Evolutionary conservation across 2,329 filamentous ascomycete species (phyloP).

Genomic region (Aureobasidium melanogenum): DNA sequence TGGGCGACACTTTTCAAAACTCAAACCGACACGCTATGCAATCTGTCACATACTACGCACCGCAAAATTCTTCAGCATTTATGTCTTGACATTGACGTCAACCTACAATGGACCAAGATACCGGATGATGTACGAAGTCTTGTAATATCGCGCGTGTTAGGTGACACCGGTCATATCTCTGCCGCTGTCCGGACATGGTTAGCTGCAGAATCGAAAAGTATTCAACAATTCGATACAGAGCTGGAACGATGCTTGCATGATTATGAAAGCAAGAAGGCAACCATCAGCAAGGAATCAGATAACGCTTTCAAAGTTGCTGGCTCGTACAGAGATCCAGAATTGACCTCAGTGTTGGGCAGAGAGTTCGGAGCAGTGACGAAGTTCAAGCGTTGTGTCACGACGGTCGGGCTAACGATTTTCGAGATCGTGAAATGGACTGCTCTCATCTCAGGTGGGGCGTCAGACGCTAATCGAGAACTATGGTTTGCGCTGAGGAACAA

Average conservation of each 20-base stretch:
- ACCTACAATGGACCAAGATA: slow-evolving; percentile 10
- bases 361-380: background rate
- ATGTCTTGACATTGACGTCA: slow-evolving; percentile 13
- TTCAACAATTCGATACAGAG: background rate
- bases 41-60: slow-evolving; percentile 9
- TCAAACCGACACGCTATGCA: background rate
- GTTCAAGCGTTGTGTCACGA: background rate
- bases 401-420: background rate
- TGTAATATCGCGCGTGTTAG: slow-evolving; percentile 13
- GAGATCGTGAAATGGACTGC: slow-evolving; percentile 13
- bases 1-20: background rate
- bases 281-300: background rate
- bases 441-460: slow-evolving; percentile 13
- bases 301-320: background rate
- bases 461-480: slow-evolving; percentile 13
- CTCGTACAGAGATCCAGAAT: background rate
- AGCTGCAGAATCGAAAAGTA: background rate
- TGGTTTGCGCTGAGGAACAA: slow-evolving; percentile 12
- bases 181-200: slow-evolving; percentile 9
- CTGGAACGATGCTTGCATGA: background rate
- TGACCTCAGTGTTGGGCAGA: background rate
- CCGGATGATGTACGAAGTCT: slow-evolving; percentile 13
- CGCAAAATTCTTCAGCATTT: slow-evolving; percentile 12
- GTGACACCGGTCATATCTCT: background rate
- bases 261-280: background rate